Evolutionary conservation across 2,329 filamentous ascomycete genomes (phyloP).

Genomic region (Neurospora crassa): DNA sequence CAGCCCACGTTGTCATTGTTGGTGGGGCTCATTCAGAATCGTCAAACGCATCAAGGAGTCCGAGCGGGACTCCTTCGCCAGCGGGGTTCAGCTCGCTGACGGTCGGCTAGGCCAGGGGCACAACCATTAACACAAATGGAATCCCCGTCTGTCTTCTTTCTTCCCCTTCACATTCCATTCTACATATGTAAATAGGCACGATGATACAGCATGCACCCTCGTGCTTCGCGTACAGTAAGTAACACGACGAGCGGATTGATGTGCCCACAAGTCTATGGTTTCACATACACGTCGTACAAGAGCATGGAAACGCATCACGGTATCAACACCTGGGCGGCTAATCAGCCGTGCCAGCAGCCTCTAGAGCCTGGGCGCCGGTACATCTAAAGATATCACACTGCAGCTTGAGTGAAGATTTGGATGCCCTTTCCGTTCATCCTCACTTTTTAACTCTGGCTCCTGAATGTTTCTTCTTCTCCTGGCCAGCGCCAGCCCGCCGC

Average conservation of each 20-base stretch:
- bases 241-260: neutral
- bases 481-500: neutral
- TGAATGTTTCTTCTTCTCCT: neutral
- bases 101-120: neutral
- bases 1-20: neutral
- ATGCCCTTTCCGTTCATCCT: neutral
- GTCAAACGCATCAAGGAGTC: neutral
- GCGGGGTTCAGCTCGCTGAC: neutral
- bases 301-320: neutral
- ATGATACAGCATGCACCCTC: neutral
- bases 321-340: neutral
- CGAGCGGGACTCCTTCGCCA: neutral
- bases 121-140: neutral
- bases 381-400: neutral
- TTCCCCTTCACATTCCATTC: neutral
- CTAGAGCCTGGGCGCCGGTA: neutral
- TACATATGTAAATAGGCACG: neutral
- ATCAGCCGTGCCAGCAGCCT: neutral
- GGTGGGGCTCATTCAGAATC: neutral
- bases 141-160: neutral
- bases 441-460: neutral
- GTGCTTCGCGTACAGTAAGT: neutral
- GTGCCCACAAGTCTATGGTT: neutral
- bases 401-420: neutral
- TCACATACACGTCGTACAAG: neutral